These are phyloP conservation scores for Orbilia brochopaga DNA, from an alignment of 2,329 filamentous ascomycete genomes.

Conservation along the genomic window DNA sequence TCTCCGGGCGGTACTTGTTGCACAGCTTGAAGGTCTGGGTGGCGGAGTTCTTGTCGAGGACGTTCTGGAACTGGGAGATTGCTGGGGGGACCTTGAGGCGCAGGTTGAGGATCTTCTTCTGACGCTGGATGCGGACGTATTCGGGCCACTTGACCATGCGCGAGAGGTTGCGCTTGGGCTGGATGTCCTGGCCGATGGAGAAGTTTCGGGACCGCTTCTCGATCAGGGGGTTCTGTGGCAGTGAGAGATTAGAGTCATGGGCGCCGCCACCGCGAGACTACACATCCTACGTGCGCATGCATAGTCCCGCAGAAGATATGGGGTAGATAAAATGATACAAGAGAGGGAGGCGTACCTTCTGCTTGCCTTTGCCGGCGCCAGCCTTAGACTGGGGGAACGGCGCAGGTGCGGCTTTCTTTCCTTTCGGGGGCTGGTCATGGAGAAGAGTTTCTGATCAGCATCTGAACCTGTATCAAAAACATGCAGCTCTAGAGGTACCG, in stretches of 20 bases:
- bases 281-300: no score
- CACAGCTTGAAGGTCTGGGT: conserved; percentile 98
- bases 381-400: conserved; percentile 96
- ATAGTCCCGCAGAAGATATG: no score
- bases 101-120: conserved; percentile 79
- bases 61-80: conserved; percentile 96
- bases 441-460: conserved; percentile 56
- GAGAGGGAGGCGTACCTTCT: conserved; percentile 75
- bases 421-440: conserved; percentile 83
- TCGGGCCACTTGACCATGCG: conserved; percentile 99
- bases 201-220: conserved; percentile 98
- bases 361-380: conserved; percentile 79
- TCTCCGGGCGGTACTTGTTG: conserved; percentile 99
- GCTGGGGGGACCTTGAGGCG: conserved; percentile 98
- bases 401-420: conserved; percentile 97
- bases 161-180: conserved; percentile 91
- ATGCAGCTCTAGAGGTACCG: conserved; percentile 48
- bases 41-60: conserved; percentile 94
- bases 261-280: conserved; percentile 34
- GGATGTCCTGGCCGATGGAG: conserved; percentile 98
- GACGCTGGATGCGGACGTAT: conserved; percentile 97
- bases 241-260: conserved; percentile 51
- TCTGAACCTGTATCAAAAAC: conserved; percentile 82
- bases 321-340: background rate
- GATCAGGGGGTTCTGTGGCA: conserved; percentile 88